A percentile compares a stretch with the other conserved stretches of the same genome.
Conservation (phyloP, 257 asterid genomes). For the Solanum tarijense region DNA sequence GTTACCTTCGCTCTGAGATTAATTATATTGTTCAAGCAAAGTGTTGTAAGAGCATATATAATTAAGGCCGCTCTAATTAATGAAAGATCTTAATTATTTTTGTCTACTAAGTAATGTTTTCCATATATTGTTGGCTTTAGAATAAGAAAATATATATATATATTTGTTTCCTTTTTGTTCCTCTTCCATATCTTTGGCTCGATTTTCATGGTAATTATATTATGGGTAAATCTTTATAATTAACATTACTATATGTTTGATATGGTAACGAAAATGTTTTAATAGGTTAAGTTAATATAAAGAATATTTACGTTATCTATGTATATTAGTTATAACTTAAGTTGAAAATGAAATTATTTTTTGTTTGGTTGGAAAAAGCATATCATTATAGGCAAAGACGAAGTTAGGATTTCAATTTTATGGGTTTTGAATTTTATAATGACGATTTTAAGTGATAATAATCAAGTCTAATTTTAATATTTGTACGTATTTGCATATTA, state of each 20-base stretch:
- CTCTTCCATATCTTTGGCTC: background rate
- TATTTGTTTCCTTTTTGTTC: background rate
- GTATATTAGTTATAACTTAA: background rate
- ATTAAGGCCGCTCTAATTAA: background rate
- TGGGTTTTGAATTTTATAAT: too few relatives aligned
- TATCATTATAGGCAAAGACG: too few relatives aligned
- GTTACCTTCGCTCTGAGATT: background rate
- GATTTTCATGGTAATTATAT: background rate
- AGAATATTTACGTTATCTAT: background rate
- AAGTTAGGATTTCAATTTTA: too few relatives aligned
- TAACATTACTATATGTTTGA: background rate
- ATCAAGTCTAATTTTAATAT: accelerated
- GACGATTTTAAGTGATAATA: too few relatives aligned
- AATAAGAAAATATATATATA: background rate
- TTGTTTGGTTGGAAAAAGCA: background rate
- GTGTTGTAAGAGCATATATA: background rate
- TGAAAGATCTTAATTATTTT: background rate
- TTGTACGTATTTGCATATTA: too few relatives aligned
- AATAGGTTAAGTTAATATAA: background rate
- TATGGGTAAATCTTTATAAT: background rate
- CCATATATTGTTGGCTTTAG: background rate
- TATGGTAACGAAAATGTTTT: background rate
- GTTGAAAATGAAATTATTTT: background rate
- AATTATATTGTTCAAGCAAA: background rate
- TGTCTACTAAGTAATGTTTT: background rate